phyloP scores from a whole-genome alignment of 2,329 filamentous ascomycete species.

The Diaporthe destruens region DNA sequence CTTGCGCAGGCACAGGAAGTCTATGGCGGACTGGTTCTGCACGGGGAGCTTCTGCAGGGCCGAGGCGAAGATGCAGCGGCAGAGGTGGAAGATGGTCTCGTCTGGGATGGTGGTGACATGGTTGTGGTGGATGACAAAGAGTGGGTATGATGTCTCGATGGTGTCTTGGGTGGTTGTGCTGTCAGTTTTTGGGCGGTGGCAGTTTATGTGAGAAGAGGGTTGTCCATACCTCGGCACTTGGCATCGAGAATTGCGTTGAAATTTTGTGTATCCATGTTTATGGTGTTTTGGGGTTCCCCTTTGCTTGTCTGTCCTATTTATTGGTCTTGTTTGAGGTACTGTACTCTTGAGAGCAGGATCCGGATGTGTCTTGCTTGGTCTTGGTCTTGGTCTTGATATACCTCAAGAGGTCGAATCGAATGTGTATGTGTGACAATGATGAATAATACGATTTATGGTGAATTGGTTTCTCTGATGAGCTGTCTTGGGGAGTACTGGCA shows the following conservation, averaged over 20 bases:
- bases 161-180: conserved; percentile 44
- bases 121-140: conserved; percentile 47
- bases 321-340: not conserved
- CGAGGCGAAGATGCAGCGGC: conserved; percentile 45
- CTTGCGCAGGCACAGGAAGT: conserved; percentile 43
- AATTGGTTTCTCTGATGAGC: not conserved
- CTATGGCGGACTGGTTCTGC: conserved; percentile 43
- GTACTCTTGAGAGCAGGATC: not conserved
- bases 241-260: conserved; percentile 33
- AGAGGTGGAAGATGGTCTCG: conserved; percentile 46
- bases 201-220: not conserved
- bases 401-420: conserved; percentile 9
- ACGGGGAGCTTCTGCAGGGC: conserved; percentile 45
- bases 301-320: not conserved
- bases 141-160: conserved; percentile 48
- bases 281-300: not conserved
- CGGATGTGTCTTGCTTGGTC: too few species aligned
- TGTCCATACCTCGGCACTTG: conserved; percentile 41
- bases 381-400: not conserved
- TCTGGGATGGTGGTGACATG: conserved; percentile 48
- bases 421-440: not conserved
- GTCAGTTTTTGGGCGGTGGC: conserved; percentile 1
- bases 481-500: not conserved
- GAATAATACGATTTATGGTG: not conserved
- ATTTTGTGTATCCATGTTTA: conserved; percentile 20